phyloP scores from a whole-genome alignment of 768 basidiomycete species.

The Suillus spraguei region DNA sequence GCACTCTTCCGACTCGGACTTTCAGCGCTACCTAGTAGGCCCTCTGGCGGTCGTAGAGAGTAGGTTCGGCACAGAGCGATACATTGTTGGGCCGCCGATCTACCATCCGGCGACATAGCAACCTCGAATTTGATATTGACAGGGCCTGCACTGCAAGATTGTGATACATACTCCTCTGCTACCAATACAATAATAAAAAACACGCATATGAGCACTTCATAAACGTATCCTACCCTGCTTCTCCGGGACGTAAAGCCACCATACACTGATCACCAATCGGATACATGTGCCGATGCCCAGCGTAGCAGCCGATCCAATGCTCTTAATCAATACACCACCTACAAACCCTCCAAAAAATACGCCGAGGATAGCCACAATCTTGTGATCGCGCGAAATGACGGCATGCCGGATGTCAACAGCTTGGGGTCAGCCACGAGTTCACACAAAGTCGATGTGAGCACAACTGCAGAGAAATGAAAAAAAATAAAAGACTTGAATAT shows the following conservation, averaged over 20 bases:
- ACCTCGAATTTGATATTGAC: too few species aligned
- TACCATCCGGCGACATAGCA: too few species aligned
- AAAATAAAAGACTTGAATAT: background rate
- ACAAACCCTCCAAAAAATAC: conserved; percentile 80
- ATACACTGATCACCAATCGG: conserved; percentile 58
- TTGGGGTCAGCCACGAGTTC: conserved; percentile 83
- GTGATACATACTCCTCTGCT: too few species aligned
- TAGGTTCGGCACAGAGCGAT: too few species aligned
- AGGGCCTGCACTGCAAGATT: too few species aligned
- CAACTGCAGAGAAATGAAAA: conserved; percentile 46
- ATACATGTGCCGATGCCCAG: conserved; percentile 70
- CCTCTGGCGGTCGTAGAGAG: too few species aligned
- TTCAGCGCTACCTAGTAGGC: too few species aligned
- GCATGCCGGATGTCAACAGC: conserved; percentile 58
- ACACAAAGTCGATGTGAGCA: conserved; percentile 88
- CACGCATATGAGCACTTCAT: background rate
- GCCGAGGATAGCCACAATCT: conserved; percentile 61
- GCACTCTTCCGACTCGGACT: too few species aligned
- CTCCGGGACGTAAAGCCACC: conserved; percentile 65
- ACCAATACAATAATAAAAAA: background rate
- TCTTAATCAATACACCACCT: conserved; percentile 58
- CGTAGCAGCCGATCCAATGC: conserved; percentile 61
- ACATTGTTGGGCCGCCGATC: too few species aligned
- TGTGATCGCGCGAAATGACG: conserved; percentile 69
- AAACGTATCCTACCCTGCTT: conserved; percentile 15